Evolutionary conservation across 225 moss, liverwort and hornwort species (phyloP), one percentile per base, ranked within the genome.

Genomic region (Climacium dendroides): DNA sequence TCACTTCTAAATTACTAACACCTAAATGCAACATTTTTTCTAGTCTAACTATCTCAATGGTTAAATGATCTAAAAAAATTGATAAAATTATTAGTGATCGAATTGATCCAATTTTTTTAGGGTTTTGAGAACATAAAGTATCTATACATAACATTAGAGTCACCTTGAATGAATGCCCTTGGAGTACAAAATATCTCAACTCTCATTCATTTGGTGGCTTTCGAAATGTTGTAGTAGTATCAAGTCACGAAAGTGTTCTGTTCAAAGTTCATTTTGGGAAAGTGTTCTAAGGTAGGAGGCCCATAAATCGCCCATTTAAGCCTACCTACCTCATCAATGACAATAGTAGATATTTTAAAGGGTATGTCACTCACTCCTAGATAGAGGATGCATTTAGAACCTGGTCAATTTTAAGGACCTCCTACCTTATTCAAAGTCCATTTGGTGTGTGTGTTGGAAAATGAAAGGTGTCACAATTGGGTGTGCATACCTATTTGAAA

Each of bases 1-100:
- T 25, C 8, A 24, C 8, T 14, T 69, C 8, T 24, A 39, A 39
- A 0, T 39, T 69, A 39, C 4, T 39, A 39, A 69, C 39, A 69
- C 1, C 25, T 14, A 14, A 39, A 39, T 39, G 13, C 2, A 0
- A 67, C 3, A 67, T 2, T 23, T 25, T 25, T 25, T 14, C 0
- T 14, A 0, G 14, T 69, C 14, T 14, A 5, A 24, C 13, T 24
- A 66, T 69, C 3, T 69, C 1, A 24, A 0, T 37, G 39, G 13
- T 24, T 1, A 32, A 67, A 37, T 67, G 23, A 37, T 1, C 11
- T n/a, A n/a, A n/a, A n/a, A 23, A 37, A 37, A 22, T 23, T 67
- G 5, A 39, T 69, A 24, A 14, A 7, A 5, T 13, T 3, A 69
- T 11, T 35, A n/a, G 6, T 19, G 11, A 50, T 50, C 50, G 14